phyloP scores from a whole-genome alignment of 352 stramenopile genomes.

The Phytophthora multivora region DNA sequence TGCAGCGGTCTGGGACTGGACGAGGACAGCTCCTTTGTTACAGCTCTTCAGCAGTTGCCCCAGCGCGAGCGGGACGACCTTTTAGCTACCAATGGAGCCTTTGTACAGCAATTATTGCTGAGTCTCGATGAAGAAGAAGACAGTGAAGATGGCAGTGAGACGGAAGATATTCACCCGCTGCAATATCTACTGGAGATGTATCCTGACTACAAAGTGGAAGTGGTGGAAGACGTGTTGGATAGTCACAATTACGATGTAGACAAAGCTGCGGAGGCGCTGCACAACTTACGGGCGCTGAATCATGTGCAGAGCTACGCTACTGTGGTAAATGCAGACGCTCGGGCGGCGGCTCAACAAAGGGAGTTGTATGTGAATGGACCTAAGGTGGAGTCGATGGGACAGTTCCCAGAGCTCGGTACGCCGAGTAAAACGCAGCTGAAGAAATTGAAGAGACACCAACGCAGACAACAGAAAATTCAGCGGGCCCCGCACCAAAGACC shows the following conservation, averaged over 20 bases:
- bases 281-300: constrained; percentile 58
- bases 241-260: constrained; percentile 61
- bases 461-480: constrained; percentile 33
- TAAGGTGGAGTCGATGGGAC: constrained; percentile 48
- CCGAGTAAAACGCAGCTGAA: constrained; percentile 42
- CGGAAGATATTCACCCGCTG: constrained; percentile 55
- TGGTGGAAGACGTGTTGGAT: constrained; percentile 72
- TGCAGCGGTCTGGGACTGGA: constrained; percentile 58
- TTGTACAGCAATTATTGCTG: constrained; percentile 71
- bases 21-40: constrained; percentile 57
- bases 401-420: constrained; percentile 53
- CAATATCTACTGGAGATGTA: constrained; percentile 60
- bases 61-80: constrained; percentile 48
- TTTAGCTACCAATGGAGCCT: constrained; percentile 53
- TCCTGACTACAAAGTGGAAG: constrained; percentile 56
- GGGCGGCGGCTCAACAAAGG: constrained; percentile 20
- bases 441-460: constrained; percentile 31
- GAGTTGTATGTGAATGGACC: constrained; percentile 35
- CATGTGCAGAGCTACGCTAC: constrained; percentile 69
- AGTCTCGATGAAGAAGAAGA: constrained; percentile 57
- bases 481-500: constrained; percentile 30
- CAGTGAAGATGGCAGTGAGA: constrained; percentile 23
- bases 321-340: constrained; percentile 43
- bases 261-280: constrained; percentile 52
- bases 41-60: constrained; percentile 46